Base-by-base conservation (phyloP, 495 filamentous ascomycete genomes). In the Xylaria sp. region DNA sequence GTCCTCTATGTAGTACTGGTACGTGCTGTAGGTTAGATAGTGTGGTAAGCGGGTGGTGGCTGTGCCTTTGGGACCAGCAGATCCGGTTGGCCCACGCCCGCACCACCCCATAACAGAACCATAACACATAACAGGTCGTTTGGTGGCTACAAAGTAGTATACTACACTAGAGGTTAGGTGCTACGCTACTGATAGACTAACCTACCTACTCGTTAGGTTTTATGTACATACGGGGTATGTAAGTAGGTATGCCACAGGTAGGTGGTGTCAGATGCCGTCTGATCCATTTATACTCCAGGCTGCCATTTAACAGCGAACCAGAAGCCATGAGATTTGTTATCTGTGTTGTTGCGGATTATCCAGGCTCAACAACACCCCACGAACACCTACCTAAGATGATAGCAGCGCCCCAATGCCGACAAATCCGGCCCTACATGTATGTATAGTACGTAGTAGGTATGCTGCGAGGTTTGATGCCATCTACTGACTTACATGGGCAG, bases 281-380 rank as follows among this genome's bases (percentile, higher is more conserved):
- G 21, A n/a, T 43, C 65, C 65, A 44, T 44, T 44, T 59, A 68
- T 59, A 15, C 50, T 44, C 66, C 41, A 68, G 66, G 66, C 66
- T 46, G 53, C 66, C 66, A 68, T 68, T 68, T 68, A 68, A 61
- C 19, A 24, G 43, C 64, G n/a, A 67, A 67, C 64, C 46, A 55
- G 57, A 59, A 19, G 11, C 46, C n/a, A 24, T 8, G 44, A 46
- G 17, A 35, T 37, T 41, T 24, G 35, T 14, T 61, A 61, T 40
- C 57, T 35, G 33, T 14, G 1, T 17, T n/a, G n/a, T 33, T 5
- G 26, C 3, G 29, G 17, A 57, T 35, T n/a, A 37, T 6, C 29
- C 29, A 58, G 55, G 14, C 35, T 37, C 58, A 21, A 14, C n/a
- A 35, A 40, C 40, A 40, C 1, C 8, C 35, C 35, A 37, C n/a